Base-by-base conservation (phyloP, 139 green algal species). In the Micractinium sp. region DNA sequence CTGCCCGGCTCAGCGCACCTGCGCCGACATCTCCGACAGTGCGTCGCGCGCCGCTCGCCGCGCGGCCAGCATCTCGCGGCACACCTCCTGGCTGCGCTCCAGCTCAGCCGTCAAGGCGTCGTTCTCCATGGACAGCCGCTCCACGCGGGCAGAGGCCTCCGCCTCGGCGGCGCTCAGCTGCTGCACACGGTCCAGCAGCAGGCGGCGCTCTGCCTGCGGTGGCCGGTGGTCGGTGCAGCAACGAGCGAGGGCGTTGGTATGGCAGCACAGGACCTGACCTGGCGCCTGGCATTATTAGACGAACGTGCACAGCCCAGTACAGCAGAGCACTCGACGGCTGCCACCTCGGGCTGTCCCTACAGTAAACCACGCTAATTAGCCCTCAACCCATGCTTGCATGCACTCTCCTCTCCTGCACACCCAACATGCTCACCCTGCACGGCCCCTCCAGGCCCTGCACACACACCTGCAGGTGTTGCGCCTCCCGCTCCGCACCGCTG, bases 71-170 rank as follows among this genome's bases (percentile, higher is more conserved):
- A 88, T 88, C 71, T 88, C 84, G 36, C 71, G 69, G 69, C 84
- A 88, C 41, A 88, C 84, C 84, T 88, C 84, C 69, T 88, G 84
- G 71, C 84, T 88, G 41, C 47, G 84, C 39, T 69, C 84, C 41
- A 88, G 84, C 84, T 88, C 84, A 7, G n/a, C 29, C 2, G 69
- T n/a, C 84, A 88, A 41, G 5, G 84, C 69, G 25, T 88, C 69
- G 73, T 88, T 88, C 39, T 88, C 84, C 84, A 82, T 67, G 31
- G 23, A 2, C 12, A 81, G 41, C 4, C 84, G 84, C 69, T 88
- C 84, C 2, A 38, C 41, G 18, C 41, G 39, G 3, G 84, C 84
- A 27, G 69, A 29, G 7, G 67, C 67, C 41, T 88, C 84, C 0
- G 69, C 84, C 39, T 88, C 84, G 13, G 69, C 36, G 14, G 41